phyloP scores from a whole-genome alignment of 1,139 yeast genomes.

The Williopsis jadinii region DNA sequence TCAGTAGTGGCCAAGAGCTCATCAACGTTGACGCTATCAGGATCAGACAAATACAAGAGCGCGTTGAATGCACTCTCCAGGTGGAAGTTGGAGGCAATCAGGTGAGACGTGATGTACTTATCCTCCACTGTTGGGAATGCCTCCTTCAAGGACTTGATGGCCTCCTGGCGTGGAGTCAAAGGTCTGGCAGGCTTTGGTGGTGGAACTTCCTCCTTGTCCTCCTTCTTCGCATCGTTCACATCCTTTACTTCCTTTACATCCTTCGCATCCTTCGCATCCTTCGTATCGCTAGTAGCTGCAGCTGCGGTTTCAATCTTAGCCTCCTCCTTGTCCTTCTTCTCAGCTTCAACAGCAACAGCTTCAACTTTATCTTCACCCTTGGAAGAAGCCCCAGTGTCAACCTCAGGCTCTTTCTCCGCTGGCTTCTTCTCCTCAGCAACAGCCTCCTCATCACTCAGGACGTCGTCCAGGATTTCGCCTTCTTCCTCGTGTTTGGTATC shows the following conservation, averaged over 20 bases:
- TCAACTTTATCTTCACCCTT: too few species aligned
- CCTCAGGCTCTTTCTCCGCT: conserved; percentile 2
- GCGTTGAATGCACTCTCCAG: conserved; percentile 88
- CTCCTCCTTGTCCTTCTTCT: conserved; percentile 18
- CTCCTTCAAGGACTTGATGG: conserved; percentile 28
- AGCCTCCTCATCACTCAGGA: conserved; percentile 8
- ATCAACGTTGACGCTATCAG: conserved; percentile 53
- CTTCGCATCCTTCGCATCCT: conserved; percentile 1
- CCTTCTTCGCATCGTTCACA: conserved; percentile 5
- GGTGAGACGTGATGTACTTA: conserved; percentile 63
- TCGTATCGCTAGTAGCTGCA: background rate
- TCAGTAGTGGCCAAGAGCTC: conserved; percentile 32
- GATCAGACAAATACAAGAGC: conserved; percentile 72
- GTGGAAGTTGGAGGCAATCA: conserved; percentile 78
- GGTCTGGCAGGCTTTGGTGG: conserved; percentile 69
- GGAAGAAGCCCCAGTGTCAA: background rate
- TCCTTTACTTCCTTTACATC: conserved; percentile 2
- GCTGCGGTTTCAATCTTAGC: conserved; percentile 1
- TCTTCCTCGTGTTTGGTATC: conserved; percentile 6
- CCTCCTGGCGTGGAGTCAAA: conserved; percentile 43
- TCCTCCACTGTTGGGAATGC: conserved; percentile 37
- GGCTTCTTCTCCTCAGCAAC: background rate
- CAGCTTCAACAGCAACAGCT: background rate
- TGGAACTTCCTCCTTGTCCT: conserved; percentile 25
- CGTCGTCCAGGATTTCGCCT: conserved; percentile 6